A percentile compares a stretch with the other conserved stretches of the same genome.
These are phyloP conservation scores for Spergularia bocconei DNA, from an alignment of 148 eudicot species.

Conservation along the genomic window DNA sequence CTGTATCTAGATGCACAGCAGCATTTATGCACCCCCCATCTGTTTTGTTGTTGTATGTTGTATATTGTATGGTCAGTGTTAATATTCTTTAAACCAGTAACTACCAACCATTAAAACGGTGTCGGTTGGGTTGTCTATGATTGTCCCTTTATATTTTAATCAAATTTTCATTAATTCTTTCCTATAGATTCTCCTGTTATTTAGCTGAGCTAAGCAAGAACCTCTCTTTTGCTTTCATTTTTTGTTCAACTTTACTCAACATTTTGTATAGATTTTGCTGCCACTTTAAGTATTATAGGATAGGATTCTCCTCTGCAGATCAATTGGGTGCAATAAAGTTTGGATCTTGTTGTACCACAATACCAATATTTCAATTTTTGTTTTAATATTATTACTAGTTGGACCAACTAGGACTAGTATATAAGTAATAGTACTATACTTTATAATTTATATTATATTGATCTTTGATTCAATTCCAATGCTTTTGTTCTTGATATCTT, in stretches of 20 bases:
- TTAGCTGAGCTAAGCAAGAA: slow-evolving; percentile 23
- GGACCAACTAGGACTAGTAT: background rate
- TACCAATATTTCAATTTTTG: slow-evolving; percentile 11
- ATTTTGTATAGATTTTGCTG: slow-evolving; percentile 33
- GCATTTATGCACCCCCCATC: slow-evolving; percentile 27
- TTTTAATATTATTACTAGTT: background rate
- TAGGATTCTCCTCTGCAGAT: slow-evolving; percentile 20
- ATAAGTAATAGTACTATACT: background rate
- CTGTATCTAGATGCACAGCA: slow-evolving; percentile 32
- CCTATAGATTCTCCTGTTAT: background rate
- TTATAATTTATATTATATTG: slow-evolving; percentile 5
- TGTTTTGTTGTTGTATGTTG: slow-evolving; percentile 30
- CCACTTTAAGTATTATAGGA: slow-evolving; percentile 17
- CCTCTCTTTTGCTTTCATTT: background rate
- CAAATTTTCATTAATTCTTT: slow-evolving; percentile 10
- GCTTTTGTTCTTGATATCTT: slow-evolving; percentile 62
- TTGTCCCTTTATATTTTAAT: slow-evolving; percentile 18
- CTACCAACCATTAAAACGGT: slow-evolving; percentile 29
- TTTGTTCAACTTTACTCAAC: slow-evolving; percentile 17
- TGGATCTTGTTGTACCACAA: slow-evolving; percentile 29
- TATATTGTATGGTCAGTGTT: slow-evolving; percentile 17
- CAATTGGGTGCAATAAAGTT: slow-evolving; percentile 16
- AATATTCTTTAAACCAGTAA: slow-evolving; percentile 17
- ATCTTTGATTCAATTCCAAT: slow-evolving; percentile 25
- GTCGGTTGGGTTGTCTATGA: slow-evolving; percentile 27